Base-by-base conservation (phyloP, 495 filamentous ascomycete genomes). In the Astrothelium macrocarpum region DNA sequence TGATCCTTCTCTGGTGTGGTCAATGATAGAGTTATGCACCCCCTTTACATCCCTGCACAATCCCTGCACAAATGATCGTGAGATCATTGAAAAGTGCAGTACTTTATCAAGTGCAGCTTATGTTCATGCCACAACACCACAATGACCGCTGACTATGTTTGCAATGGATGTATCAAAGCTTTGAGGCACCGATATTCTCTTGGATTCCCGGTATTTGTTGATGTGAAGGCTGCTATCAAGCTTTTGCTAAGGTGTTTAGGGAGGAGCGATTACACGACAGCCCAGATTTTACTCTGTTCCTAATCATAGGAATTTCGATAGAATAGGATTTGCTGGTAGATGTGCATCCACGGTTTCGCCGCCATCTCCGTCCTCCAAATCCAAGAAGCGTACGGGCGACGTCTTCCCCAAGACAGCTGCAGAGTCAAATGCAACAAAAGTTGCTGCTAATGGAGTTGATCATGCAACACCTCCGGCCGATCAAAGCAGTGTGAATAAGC, bases 31-130 rank as follows among this genome's bases (percentile, higher is more conserved):
- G n/a, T n/a, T n/a, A n/a, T n/a, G n/a, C n/a, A n/a, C n/a, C n/a
- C n/a, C n/a, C n/a, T n/a, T n/a, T n/a, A n/a, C n/a, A n/a, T n/a
- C n/a, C n/a, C n/a, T 56, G 49, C 49, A 29, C 25, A 23, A 56
- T 16, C 49, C 49, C 49, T 56, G 49, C 49, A 56, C 49, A 56
- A 56, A 28, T n/a, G 20, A n/a, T 56, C 11, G 25, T 56, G 49
- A 56, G 49, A 56, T 56, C 49, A 56, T 56, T 11, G 25, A 56
- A 56, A 29, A 26, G 9, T 29, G 12, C 12, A 29, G 20, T 9
- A 26, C 10, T 10, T n/a, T 26, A n/a, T n/a, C n/a, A n/a, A n/a
- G n/a, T n/a, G n/a, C n/a, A n/a, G n/a, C n/a, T n/a, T n/a, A n/a
- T n/a, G 12, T 25, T 28, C n/a, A 2, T 5, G 20, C 49, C 5